These are phyloP conservation scores for Colletotrichum sansevieriae DNA, from an alignment of 2,329 filamentous ascomycete genomes.

Conservation along the genomic window DNA sequence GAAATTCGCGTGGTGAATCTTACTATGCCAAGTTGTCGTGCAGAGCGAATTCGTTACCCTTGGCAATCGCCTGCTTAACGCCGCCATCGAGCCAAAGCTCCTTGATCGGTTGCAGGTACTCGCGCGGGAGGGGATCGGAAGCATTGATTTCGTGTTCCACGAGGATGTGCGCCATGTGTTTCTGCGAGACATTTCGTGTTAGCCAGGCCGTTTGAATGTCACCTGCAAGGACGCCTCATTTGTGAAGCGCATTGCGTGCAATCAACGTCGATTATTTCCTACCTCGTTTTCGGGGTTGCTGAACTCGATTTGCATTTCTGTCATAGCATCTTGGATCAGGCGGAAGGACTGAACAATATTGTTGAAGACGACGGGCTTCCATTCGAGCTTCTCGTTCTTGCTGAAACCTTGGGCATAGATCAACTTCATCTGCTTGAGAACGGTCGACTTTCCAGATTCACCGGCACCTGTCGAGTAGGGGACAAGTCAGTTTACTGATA, in stretches of 20 bases:
- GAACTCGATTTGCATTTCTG: slow-evolving; percentile 83
- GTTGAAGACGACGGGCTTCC: slow-evolving; percentile 94
- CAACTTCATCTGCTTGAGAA: slow-evolving; percentile 98
- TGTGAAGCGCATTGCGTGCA: not conserved
- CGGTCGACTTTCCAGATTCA: slow-evolving; percentile 92
- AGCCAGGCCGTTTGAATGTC: slow-evolving; percentile 42
- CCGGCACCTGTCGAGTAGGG: slow-evolving; percentile 78
- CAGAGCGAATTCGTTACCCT: slow-evolving; percentile 95
- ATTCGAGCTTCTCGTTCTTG: slow-evolving; percentile 90
- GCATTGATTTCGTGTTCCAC: slow-evolving; percentile 85
- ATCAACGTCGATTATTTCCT: slow-evolving; percentile 52
- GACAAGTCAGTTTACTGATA: slow-evolving; percentile 18
- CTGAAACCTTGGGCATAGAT: slow-evolving; percentile 95
- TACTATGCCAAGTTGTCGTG: slow-evolving; percentile 97
- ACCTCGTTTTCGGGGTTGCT: slow-evolving; percentile 85
- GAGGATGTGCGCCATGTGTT: slow-evolving; percentile 81
- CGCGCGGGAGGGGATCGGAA: slow-evolving; percentile 82
- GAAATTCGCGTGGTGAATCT: slow-evolving; percentile 50
- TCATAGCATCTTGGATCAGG: slow-evolving; percentile 91
- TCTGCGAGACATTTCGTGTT: slow-evolving; percentile 62
- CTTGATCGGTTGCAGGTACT: slow-evolving; percentile 86
- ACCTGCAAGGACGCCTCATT: not conserved
- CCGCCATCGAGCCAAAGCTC: slow-evolving; percentile 86
- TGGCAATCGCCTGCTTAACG: slow-evolving; percentile 87
- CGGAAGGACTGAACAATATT: slow-evolving; percentile 95